phyloP scores from a whole-genome alignment of 1,284 basidiomycete species.

The Apiotrichum siamense region DNA sequence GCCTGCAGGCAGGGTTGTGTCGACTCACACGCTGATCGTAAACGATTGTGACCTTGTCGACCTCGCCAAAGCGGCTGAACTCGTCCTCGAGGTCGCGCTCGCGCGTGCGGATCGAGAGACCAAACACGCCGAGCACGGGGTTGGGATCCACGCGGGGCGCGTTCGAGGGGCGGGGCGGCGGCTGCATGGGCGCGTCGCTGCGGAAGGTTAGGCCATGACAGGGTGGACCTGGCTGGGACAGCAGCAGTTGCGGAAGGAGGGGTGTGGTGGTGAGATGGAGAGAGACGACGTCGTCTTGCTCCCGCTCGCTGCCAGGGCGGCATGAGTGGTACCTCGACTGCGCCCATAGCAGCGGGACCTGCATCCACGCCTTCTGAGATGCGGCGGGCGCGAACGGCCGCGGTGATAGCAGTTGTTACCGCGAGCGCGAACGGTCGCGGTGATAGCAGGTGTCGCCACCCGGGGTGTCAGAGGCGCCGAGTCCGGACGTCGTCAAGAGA shows the following conservation, averaged over 20 bases:
- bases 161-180: slow-evolving; percentile 19
- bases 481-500: too few species aligned
- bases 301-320: too few species aligned
- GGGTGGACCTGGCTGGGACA: not conserved
- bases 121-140: slow-evolving; percentile 90
- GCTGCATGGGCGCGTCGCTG: slow-evolving; percentile 3
- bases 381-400: too few species aligned
- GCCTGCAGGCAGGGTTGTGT: too few species aligned
- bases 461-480: too few species aligned
- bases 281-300: too few species aligned
- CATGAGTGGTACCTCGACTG: too few species aligned
- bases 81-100: slow-evolving; percentile 93
- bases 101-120: slow-evolving; percentile 86
- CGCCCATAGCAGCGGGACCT: too few species aligned
- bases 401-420: not conserved
- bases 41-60: slow-evolving; percentile 96
- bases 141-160: slow-evolving; percentile 61
- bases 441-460: too few species aligned
- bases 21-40: slow-evolving; percentile 89
- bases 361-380: too few species aligned
- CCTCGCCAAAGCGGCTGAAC: slow-evolving; percentile 78
- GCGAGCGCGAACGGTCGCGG: not conserved
- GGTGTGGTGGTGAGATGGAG: too few species aligned
- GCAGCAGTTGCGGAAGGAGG: not conserved
- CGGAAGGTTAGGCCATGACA: not conserved